Percentiles rank a stretch among this genome's conserved stretches.
Evolutionary conservation across 1,139 yeast species (phyloP).

Genomic region (Candida sp.): DNA sequence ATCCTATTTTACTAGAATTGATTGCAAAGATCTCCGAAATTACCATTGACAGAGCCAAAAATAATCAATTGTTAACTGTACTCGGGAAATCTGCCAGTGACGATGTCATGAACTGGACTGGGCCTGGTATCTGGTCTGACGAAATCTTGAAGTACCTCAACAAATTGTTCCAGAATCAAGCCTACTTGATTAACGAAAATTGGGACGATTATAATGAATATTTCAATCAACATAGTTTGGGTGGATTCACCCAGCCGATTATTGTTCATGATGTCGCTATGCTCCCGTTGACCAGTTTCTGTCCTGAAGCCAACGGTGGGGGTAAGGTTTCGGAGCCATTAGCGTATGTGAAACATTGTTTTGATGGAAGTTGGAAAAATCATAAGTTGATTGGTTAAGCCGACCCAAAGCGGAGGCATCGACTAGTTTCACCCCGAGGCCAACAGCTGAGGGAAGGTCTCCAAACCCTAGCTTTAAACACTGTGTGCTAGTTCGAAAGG

Average conservation of each 20-base stretch:
- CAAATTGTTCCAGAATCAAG: conserved; percentile 39
- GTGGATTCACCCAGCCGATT: conserved; percentile 59
- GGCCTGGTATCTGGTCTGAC: conserved; percentile 93
- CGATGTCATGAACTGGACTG: conserved; percentile 94
- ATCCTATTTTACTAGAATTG: conserved; percentile 78
- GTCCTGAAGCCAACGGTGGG: conserved; percentile 77
- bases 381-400: not conserved
- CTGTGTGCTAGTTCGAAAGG: no score
- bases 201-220: conserved; percentile 19
- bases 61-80: conserved; percentile 36
- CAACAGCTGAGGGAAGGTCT: no score
- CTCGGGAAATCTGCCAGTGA: conserved; percentile 55
- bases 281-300: conserved; percentile 66
- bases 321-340: conserved; percentile 37
- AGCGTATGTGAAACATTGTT: conserved; percentile 67
- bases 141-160: conserved; percentile 69
- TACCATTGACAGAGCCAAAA: conserved; percentile 40
- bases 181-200: conserved; percentile 23
- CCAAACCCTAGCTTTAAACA: no score
- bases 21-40: conserved; percentile 74
- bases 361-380: conserved; percentile 67
- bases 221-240: conserved; percentile 57
- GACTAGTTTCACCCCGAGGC: no score
- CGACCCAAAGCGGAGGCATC: no score
- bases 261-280: conserved; percentile 71